phyloP scores from a whole-genome alignment of 305 asterid genomes.

The Rubia tinctorum region DNA sequence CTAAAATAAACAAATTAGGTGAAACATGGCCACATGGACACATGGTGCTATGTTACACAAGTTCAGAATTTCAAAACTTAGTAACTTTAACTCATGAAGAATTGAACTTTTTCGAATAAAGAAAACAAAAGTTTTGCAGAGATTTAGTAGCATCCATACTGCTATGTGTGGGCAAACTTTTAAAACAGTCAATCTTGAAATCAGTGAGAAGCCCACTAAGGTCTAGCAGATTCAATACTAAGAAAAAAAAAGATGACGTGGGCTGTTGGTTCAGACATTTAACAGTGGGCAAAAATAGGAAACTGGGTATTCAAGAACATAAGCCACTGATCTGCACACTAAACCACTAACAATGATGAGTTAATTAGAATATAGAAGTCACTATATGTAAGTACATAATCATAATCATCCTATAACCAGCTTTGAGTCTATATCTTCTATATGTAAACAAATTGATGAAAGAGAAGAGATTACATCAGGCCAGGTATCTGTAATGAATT shows the following conservation, averaged over 20 bases:
- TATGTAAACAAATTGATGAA: neutral
- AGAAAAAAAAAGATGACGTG: neutral
- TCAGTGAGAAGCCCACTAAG: neutral
- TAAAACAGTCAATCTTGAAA: neutral
- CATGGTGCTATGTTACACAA: neutral
- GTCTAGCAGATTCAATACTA: neutral
- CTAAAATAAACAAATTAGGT: neutral
- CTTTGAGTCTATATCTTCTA: neutral
- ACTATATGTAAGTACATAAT: neutral
- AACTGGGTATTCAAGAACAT: neutral
- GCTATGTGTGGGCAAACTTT: neutral
- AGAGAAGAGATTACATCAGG: constrained; percentile 61
- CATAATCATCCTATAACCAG: neutral
- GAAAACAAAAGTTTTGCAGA: neutral
- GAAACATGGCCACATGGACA: constrained; percentile 6
- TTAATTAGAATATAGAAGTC: neutral
- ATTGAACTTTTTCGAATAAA: neutral
- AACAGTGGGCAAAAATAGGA: neutral
- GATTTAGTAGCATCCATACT: neutral
- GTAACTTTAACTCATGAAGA: neutral
- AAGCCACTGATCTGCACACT: neutral
- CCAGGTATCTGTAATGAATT: constrained; percentile 94
- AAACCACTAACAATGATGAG: neutral
- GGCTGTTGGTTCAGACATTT: neutral
- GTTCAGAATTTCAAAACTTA: neutral